These are phyloP conservation scores for Gaertneriomyces sp. DNA, from an alignment of 192 early-diverging fungal species.

Conservation along the genomic window DNA sequence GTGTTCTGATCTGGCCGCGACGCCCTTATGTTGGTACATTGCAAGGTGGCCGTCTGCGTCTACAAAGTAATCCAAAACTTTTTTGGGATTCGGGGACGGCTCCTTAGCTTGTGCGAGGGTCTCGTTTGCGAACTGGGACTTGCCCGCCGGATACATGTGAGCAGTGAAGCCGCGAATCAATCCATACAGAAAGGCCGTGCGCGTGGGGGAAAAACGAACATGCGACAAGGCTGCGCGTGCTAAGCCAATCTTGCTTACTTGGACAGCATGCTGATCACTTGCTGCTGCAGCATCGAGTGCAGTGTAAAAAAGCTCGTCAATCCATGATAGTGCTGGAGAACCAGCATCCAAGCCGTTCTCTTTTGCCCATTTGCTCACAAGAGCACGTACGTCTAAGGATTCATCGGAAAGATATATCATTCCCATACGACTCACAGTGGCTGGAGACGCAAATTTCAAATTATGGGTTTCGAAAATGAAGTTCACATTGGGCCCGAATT, in stretches of 20 bases:
- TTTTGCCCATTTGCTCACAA: constrained; percentile 44
- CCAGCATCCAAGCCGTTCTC: constrained; percentile 27
- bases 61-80: constrained; percentile 44
- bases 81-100: constrained; percentile 40
- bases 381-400: constrained; percentile 41
- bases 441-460: constrained; percentile 58
- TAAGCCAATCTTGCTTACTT: constrained; percentile 50
- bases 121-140: constrained; percentile 46
- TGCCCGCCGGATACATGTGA: constrained; percentile 41
- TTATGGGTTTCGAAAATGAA: constrained; percentile 64
- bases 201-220: constrained; percentile 21
- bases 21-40: constrained; percentile 36
- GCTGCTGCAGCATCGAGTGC: constrained; percentile 43
- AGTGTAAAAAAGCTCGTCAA: constrained; percentile 40
- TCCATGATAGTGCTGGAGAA: constrained; percentile 22
- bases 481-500: constrained; percentile 60
- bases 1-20: constrained; percentile 12
- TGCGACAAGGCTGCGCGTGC: constrained; percentile 54
- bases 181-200: constrained; percentile 41
- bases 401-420: constrained; percentile 65
- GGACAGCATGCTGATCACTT: constrained; percentile 45
- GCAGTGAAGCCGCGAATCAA: constrained; percentile 51
- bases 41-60: constrained; percentile 28
- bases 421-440: constrained; percentile 62
- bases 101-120: constrained; percentile 44